Evolutionary conservation across 345 rosid genomes (phyloP), one percentile per base, ranked within the genome.

Genomic region (Cochlearia excelsa): DNA sequence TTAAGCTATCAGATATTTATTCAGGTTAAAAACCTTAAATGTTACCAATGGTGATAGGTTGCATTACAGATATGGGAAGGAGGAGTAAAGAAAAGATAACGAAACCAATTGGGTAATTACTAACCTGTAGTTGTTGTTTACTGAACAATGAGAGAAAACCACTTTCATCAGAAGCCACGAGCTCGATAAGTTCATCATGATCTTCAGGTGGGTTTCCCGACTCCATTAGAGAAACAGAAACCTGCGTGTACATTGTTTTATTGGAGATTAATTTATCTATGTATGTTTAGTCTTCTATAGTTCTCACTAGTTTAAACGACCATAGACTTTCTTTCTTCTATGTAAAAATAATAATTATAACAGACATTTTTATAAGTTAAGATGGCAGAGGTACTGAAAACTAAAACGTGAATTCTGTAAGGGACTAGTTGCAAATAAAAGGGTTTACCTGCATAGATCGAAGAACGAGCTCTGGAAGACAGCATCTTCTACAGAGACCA

Each of bases 401-500:
- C 2, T 48, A 38, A 61, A 2, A 39, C 23, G 29, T 49, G 48
- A 41, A 26, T 23, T 63, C 29, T 33, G 27, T 45, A 43, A 42
- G 33, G 34, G 42, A 30, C 28, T 43, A 53, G 35, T 52, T 59
- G 49, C 30, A 41, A 29, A 49, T 34, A 10, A 26, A 43, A 44
- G 61, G 40, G 45, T 23, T 46, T 77, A 90, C 97, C 92, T 87
- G 91, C 94, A 89, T 82, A 42, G 81, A 81, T 26, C 92, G 89
- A 63, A 93, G 91, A 78, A 84, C 77, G 43, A 84, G 66, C 77
- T 93, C 99, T 7, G 99, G 95, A 66, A 93, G 77, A 75, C 99
- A 93, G 75, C 99, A 93, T 74, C 83, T 82, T 65, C 88, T 85
- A 65, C 97, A 89, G 66, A 93, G 95, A 53, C 92, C 97, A 51